Percentiles rank a stretch among this genome's conserved stretches.
Evolutionary conservation across 2,329 filamentous ascomycete species (phyloP).

Genomic region (Aspergillus transmontanensis): DNA sequence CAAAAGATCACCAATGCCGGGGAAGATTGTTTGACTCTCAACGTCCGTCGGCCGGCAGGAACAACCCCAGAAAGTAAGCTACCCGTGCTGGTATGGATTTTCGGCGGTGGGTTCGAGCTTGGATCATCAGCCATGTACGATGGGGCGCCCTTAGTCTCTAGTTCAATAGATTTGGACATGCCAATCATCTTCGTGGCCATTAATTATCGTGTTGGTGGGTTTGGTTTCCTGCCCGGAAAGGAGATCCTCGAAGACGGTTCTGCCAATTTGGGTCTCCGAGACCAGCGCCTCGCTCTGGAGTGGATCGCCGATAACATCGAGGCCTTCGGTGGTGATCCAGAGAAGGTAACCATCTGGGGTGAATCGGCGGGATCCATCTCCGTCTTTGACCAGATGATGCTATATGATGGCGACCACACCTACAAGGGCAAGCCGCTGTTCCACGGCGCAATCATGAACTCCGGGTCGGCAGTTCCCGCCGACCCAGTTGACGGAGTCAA

Average conservation of each 20-base stretch:
- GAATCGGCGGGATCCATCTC: slow-evolving; percentile 73
- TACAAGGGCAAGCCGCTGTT: slow-evolving; percentile 78
- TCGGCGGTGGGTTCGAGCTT: slow-evolving; percentile 58
- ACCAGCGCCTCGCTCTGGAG: slow-evolving; percentile 71
- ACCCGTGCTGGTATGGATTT: slow-evolving; percentile 72
- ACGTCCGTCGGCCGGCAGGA: slow-evolving; percentile 61
- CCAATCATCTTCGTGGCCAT: slow-evolving; percentile 75
- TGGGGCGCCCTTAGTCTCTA: slow-evolving; percentile 33
- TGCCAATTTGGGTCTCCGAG: slow-evolving; percentile 70
- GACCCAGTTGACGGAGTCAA: slow-evolving; percentile 67
- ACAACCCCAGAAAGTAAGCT: slow-evolving; percentile 59
- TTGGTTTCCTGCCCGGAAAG: slow-evolving; percentile 71
- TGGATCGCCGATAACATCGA: slow-evolving; percentile 79
- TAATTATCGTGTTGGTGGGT: slow-evolving; percentile 75
- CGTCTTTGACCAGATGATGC: slow-evolving; percentile 73
- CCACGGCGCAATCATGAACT: slow-evolving; percentile 77
- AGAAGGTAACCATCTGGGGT: slow-evolving; percentile 79
- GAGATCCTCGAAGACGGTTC: slow-evolving; percentile 69
- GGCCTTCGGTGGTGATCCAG: slow-evolving; percentile 75
- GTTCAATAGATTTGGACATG: slow-evolving; percentile 54
- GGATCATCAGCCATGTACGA: slow-evolving; percentile 52
- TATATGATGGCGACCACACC: slow-evolving; percentile 71
- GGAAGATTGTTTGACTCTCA: slow-evolving; percentile 68
- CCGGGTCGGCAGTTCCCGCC: slow-evolving; percentile 64
- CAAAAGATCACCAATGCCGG: slow-evolving; percentile 56